A percentile compares a stretch with the other conserved stretches of the same genome.
Conservation (phyloP, 805 yeast species). For the Wickerhamiella azyma region DNA sequence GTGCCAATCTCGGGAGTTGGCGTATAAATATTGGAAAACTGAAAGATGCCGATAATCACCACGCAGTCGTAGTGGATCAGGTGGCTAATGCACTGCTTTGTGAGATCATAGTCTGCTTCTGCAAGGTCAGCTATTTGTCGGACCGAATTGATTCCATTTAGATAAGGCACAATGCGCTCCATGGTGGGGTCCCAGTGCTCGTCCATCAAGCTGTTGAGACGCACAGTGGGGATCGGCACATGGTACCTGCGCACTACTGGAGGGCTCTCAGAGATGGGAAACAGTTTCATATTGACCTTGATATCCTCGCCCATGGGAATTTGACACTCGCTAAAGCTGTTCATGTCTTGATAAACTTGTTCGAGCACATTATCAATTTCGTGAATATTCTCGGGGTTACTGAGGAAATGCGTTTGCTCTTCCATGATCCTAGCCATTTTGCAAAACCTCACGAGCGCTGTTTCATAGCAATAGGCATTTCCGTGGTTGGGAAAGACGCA, state of each 20-base stretch:
- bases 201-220: constrained; percentile 58
- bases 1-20: constrained; percentile 65
- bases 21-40: constrained; percentile 76
- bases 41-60: constrained; percentile 72
- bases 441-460: constrained; percentile 71
- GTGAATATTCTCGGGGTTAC: constrained; percentile 34
- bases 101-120: constrained; percentile 62
- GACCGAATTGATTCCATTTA: constrained; percentile 80
- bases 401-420: constrained; percentile 69
- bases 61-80: constrained; percentile 81
- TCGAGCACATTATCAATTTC: constrained; percentile 66
- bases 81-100: constrained; percentile 82
- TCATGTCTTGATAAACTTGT: constrained; percentile 86
- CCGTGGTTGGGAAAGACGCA: constrained; percentile 77
- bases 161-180: constrained; percentile 71
- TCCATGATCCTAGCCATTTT: constrained; percentile 81
- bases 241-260: constrained; percentile 63
- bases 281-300: constrained; percentile 83
- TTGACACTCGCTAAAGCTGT: constrained; percentile 89
- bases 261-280: constrained; percentile 76
- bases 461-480: constrained; percentile 75
- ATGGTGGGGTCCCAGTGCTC: constrained; percentile 96
- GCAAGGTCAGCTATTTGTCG: constrained; percentile 64
- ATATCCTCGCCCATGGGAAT: constrained; percentile 85
- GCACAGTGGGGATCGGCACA: constrained; percentile 86